Evolutionary conservation across 495 filamentous ascomycete species (phyloP).

Genomic region (Cairneyella variabilis): DNA sequence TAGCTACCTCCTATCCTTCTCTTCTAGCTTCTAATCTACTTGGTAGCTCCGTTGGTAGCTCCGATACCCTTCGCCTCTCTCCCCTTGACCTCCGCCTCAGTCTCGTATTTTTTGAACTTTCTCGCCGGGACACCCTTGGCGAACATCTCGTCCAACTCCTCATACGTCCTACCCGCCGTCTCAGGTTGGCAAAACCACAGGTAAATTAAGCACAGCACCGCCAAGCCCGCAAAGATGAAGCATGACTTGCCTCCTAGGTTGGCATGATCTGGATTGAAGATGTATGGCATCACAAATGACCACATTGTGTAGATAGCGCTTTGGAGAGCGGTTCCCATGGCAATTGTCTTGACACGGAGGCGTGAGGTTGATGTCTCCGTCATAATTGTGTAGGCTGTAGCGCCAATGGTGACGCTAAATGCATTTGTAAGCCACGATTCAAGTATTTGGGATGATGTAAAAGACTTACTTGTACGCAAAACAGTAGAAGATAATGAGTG

Average conservation of each 20-base stretch:
- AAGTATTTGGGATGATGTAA: slow-evolving; percentile 22
- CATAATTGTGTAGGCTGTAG: slow-evolving; percentile 31
- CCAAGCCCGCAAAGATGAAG: slow-evolving; percentile 25
- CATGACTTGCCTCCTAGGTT: slow-evolving; percentile 26
- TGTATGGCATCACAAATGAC: slow-evolving; percentile 29
- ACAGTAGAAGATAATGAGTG: slow-evolving; percentile 28
- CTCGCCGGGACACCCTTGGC: slow-evolving; percentile 57
- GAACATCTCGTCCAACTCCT: slow-evolving; percentile 70
- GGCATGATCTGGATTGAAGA: slow-evolving; percentile 30
- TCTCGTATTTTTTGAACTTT: slow-evolving; percentile 43
- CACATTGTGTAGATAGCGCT: slow-evolving; percentile 29
- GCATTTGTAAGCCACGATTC: not conserved
- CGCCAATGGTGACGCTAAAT: slow-evolving; percentile 27
- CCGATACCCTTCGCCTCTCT: slow-evolving; percentile 1
- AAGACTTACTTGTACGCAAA: slow-evolving; percentile 6
- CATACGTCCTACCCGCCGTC: slow-evolving; percentile 63
- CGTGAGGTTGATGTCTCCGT: slow-evolving; percentile 28
- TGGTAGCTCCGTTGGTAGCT: too few relatives aligned
- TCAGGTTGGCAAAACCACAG: slow-evolving; percentile 72
- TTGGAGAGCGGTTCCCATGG: slow-evolving; percentile 29
- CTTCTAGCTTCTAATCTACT: too few relatives aligned
- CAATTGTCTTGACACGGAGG: slow-evolving; percentile 32
- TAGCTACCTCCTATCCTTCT: too few relatives aligned
- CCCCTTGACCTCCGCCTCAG: not conserved
- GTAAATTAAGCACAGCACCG: slow-evolving; percentile 41